Evolutionary conservation across 2,329 filamentous ascomycete species (phyloP).

Genomic region (Alternaria ventricosa): DNA sequence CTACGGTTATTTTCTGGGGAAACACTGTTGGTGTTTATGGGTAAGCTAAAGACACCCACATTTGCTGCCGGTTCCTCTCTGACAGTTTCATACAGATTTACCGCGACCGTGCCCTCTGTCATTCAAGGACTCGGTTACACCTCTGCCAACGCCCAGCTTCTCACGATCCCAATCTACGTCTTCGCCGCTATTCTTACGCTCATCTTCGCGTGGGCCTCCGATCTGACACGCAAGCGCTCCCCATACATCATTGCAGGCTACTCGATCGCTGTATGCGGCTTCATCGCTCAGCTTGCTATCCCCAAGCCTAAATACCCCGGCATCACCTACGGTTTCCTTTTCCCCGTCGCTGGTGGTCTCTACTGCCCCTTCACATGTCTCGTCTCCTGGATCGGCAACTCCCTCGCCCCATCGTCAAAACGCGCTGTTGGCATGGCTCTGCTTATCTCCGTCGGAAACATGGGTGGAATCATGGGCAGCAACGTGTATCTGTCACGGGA

Average conservation of each 20-base stretch:
- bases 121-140: slow-evolving; percentile 53
- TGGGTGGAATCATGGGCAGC: slow-evolving; percentile 50
- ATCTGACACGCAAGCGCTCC: slow-evolving; percentile 60
- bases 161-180: slow-evolving; percentile 52
- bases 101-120: slow-evolving; percentile 51
- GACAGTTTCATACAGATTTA: slow-evolving; percentile 34
- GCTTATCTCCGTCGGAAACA: slow-evolving; percentile 57
- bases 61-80: neutral
- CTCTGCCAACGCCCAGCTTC: slow-evolving; percentile 50
- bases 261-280: slow-evolving; percentile 60
- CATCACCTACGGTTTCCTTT: slow-evolving; percentile 55
- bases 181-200: slow-evolving; percentile 52
- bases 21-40: slow-evolving; percentile 48
- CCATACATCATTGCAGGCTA: slow-evolving; percentile 61
- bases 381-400: slow-evolving; percentile 47
- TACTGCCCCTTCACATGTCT: slow-evolving; percentile 48
- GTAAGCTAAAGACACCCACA: slow-evolving; percentile 14
- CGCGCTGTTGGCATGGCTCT: slow-evolving; percentile 58
- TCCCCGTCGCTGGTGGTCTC: slow-evolving; percentile 44
- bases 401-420: slow-evolving; percentile 43
- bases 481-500: slow-evolving; percentile 60
- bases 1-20: slow-evolving; percentile 48
- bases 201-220: slow-evolving; percentile 56
- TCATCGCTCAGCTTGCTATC: slow-evolving; percentile 60
- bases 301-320: slow-evolving; percentile 51